Base-by-base conservation (phyloP, 2,329 filamentous ascomycete species). In the Fusarium multiceps region DNA sequence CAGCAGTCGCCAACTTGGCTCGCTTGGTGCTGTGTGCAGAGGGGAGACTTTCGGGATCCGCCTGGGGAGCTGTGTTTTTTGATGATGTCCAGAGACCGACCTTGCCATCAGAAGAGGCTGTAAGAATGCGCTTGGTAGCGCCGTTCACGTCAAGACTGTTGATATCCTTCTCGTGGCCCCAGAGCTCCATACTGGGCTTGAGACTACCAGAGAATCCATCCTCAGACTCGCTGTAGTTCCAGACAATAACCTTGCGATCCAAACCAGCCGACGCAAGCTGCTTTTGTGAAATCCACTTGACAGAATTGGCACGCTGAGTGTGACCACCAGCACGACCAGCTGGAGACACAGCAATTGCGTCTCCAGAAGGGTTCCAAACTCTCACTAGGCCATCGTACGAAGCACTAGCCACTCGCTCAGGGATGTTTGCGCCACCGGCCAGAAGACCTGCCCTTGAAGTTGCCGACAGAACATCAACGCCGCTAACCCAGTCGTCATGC, bases 401-500 rank as follows among this genome's bases (percentile, higher is more conserved):
- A 30, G 90, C 93, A n/a, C 93, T 97, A n/a, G 97, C 83, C 64
- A 98, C 91, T 67, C 92, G 85, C 50, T 82, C 78, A 20, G 68
- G 71, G n/a, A 79, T 66, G 20, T 55, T 64, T 32, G 45, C 70
- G 53, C 73, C 74, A 9, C 73, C 73, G 74, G 86, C 81, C 48
- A 79, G 78, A 50, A 82, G 83, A 21, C 86, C 89, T 4, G 89
- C 88, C 9, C 83, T 81, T 3, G 92, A 92, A 14, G 86, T 89
- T 16, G 81, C 80, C 0, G 93, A 94, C 25, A 97, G 84, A 7
- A 97, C 88, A 79, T 98, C 94, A 27, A 98, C 89, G 27, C 89
- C 88, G 78, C 93, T 93, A 50, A 99, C 92, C 96, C 96, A 99
- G 80, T 98, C 96, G 77, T 99, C 94, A 79, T 99, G 95, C 82